These are phyloP conservation scores for Salix purpurea DNA, from an alignment of 345 rosid genomes.

Conservation along the genomic window DNA sequence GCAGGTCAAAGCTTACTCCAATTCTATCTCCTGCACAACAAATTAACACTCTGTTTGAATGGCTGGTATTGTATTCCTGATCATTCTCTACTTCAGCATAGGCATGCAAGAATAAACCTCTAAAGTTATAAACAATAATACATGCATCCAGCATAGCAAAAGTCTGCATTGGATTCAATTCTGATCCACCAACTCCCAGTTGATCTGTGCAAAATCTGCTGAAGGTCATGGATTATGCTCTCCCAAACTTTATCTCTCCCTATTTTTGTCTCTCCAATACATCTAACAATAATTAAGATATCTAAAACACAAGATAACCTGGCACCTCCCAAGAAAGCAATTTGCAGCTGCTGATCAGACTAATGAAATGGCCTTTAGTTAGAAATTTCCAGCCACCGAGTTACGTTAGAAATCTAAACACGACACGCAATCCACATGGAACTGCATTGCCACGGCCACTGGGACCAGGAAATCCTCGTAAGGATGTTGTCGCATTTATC, in stretches of 20 bases:
- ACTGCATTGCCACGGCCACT: background rate
- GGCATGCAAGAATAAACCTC: too few relatives aligned
- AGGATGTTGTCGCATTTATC: conserved; percentile 1
- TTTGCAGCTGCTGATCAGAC: background rate
- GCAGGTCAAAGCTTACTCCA: background rate
- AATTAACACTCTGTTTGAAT: background rate
- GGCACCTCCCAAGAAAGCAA: conserved; percentile 2
- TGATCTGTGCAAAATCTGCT: background rate
- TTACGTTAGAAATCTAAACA: conserved; percentile 8
- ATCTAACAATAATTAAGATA: background rate
- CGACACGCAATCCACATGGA: conserved; percentile 21
- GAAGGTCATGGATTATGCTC: background rate
- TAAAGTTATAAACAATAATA: background rate
- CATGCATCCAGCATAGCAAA: background rate
- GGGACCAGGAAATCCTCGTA: conserved; percentile 11
- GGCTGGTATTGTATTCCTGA: background rate
- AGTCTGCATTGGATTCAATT: background rate
- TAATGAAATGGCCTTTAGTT: conserved; percentile 4
- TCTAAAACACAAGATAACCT: background rate
- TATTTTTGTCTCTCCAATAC: background rate
- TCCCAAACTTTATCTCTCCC: background rate
- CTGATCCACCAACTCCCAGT: background rate
- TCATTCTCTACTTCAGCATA: background rate
- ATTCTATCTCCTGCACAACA: background rate
- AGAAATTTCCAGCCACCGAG: conserved; percentile 24